Conservation (phyloP, 257 asterid genomes). For the Rehmannia glutinosa region DNA sequence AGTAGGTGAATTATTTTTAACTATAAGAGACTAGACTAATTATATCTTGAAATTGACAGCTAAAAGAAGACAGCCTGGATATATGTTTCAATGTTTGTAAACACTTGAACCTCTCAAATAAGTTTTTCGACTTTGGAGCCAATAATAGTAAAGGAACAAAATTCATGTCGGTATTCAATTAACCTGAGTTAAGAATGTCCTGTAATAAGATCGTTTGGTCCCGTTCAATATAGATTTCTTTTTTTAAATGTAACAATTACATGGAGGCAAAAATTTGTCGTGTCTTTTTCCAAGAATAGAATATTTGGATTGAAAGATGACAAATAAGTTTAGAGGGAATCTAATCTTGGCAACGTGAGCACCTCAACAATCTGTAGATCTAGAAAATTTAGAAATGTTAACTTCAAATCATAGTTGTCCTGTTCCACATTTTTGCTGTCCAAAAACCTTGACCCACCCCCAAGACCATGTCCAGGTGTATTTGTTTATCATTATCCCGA, state of each 20-base stretch:
- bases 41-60: neutral
- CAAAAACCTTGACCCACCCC: no score
- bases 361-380: constrained; percentile 18
- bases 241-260: no score
- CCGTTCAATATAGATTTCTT: no score
- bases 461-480: neutral
- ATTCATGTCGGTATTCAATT: no score
- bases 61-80: neutral
- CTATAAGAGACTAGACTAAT: neutral
- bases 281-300: no score
- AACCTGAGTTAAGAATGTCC: no score
- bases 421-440: neutral
- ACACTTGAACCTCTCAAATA: neutral
- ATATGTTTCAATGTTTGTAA: neutral
- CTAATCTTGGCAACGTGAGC: constrained; percentile 19
- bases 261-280: no score
- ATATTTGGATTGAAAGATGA: no score
- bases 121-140: no score
- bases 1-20: no score
- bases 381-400: neutral
- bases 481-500: neutral
- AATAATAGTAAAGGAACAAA: no score
- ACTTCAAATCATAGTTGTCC: neutral
- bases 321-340: constrained; percentile 17
- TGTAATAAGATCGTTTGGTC: no score